A percentile compares a stretch with the other conserved stretches of the same genome.
These are phyloP conservation scores for Aechmea fasciata DNA, from an alignment of 176 grass and related monocot species.

Conservation along the genomic window DNA sequence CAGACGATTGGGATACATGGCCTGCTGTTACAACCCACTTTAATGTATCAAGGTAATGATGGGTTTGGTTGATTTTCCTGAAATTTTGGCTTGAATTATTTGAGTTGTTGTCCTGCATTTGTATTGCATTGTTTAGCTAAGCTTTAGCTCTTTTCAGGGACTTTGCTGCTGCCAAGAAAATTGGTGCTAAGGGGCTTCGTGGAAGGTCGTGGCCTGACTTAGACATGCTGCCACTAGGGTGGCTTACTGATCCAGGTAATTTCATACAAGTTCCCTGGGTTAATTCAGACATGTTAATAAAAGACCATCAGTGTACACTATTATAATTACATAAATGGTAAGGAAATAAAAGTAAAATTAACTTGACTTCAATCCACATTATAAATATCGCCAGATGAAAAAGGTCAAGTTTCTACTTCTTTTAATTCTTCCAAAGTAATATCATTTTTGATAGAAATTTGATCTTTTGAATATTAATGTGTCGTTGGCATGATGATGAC, in stretches of 20 bases:
- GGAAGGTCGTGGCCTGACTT: conserved; percentile 94
- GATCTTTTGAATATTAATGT: too few relatives aligned
- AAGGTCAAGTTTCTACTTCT: too few relatives aligned
- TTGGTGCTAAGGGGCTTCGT: conserved; percentile 55
- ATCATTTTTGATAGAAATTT: too few relatives aligned
- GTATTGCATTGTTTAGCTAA: background rate
- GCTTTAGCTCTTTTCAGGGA: conserved; percentile 24
- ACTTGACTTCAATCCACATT: too few relatives aligned
- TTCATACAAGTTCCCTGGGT: background rate
- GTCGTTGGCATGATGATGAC: too few relatives aligned
- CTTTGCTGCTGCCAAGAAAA: conserved; percentile 58
- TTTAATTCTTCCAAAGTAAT: too few relatives aligned
- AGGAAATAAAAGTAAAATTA: background rate
- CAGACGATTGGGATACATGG: conserved; percentile 91
- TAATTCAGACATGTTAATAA: background rate
- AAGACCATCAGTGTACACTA: background rate
- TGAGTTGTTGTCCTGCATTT: too few relatives aligned
- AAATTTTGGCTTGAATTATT: background rate
- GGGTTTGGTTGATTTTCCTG: background rate
- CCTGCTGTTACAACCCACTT: conserved; percentile 74
- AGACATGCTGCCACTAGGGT: conserved; percentile 92
- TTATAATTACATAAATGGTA: background rate
- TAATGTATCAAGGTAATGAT: conserved; percentile 49
- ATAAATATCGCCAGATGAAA: too few relatives aligned
- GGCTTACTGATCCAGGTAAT: conserved; percentile 70